Base-by-base conservation (phyloP, 768 basidiomycete species). In the Mycena belliarum region DNA sequence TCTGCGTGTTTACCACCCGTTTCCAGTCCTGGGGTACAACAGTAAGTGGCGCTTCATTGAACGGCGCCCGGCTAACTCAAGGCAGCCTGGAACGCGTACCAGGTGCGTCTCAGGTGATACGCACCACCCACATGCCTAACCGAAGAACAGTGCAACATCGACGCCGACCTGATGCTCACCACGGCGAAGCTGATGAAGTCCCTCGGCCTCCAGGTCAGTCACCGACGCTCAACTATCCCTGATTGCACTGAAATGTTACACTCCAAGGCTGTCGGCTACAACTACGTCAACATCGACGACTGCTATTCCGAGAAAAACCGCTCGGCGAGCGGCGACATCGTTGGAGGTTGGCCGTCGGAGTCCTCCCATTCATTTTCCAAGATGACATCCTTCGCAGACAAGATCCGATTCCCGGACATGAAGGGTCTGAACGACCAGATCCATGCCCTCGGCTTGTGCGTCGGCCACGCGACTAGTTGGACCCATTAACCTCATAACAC, bases 211-310 rank as follows among this genome's bases (percentile, higher is more conserved):
- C 68, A 71, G 60, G 85, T 81, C 52, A 26, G 69, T 65, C 15
- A 52, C 18, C 33, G 4, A n/a, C 12, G 6, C 42, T 32, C 20
- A 5, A 32, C 29, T n/a, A n/a, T 18, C 18, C 20, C 2, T 38
- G 18, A 38, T 38, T n/a, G 4, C 18, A 35, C 12, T 4, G 16
- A 35, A 32, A 12, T 32, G 38, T 3, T 18, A 9, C n/a, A 2
- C 46, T 18, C 45, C 2, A 47, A 86, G 84, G 82, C 76, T 48
- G 82, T 74, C 33, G 86, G 86, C 7, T 88, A 88, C 56, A 73
- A 77, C 44, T 76, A 80, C 57, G 72, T 87, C 61, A 87, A 87
- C 63, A 73, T 88, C 49, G 86, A 88, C 59, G 86, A 87, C 63
- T 88, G 86, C 62, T 88, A 82, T 54, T 77, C 86, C 0, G 81